These are phyloP conservation scores for Penicillium canescens DNA, from an alignment of 495 filamentous ascomycete species.

Conservation along the genomic window DNA sequence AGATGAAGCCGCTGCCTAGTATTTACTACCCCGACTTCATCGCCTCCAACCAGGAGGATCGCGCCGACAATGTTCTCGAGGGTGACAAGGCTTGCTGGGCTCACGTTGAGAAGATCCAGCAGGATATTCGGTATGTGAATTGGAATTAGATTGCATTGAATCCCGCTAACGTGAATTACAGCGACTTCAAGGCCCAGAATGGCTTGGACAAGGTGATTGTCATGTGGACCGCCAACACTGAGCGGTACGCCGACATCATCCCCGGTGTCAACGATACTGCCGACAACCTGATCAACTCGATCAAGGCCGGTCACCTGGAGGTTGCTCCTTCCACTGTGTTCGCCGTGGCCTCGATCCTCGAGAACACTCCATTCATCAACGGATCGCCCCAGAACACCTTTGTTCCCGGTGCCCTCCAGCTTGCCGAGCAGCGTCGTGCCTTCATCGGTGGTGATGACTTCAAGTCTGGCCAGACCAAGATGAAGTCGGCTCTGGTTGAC, in stretches of 20 bases:
- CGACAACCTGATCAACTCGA: constrained; percentile 85
- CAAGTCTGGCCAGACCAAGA: constrained; percentile 99
- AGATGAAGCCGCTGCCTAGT: constrained; percentile 86
- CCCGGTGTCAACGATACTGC: constrained; percentile 94
- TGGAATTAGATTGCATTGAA: no score
- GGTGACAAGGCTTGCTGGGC: constrained; percentile 80
- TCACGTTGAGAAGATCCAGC: constrained; percentile 91
- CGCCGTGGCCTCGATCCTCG: constrained; percentile 89
- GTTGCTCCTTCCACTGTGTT: constrained; percentile 94
- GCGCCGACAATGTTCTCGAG: constrained; percentile 86
- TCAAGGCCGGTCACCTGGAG: constrained; percentile 83
- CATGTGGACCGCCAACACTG: constrained; percentile 98
- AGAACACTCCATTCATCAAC: constrained; percentile 95
- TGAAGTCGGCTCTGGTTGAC: constrained; percentile 98
- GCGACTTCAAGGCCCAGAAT: constrained; percentile 84
- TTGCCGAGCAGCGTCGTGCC: constrained; percentile 82
- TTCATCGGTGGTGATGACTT: constrained; percentile 99
- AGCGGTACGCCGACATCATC: constrained; percentile 89
- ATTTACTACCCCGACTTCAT: constrained; percentile 99
- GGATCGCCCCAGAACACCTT: constrained; percentile 99
- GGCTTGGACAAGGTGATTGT: constrained; percentile 94
- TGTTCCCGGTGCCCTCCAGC: constrained; percentile 85
- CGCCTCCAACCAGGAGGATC: constrained; percentile 96
- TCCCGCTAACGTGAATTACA: no score
- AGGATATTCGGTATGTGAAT: constrained; percentile 68